phyloP scores from a whole-genome alignment of 352 stramenopile genomes.

The Phytophthora rubi region DNA sequence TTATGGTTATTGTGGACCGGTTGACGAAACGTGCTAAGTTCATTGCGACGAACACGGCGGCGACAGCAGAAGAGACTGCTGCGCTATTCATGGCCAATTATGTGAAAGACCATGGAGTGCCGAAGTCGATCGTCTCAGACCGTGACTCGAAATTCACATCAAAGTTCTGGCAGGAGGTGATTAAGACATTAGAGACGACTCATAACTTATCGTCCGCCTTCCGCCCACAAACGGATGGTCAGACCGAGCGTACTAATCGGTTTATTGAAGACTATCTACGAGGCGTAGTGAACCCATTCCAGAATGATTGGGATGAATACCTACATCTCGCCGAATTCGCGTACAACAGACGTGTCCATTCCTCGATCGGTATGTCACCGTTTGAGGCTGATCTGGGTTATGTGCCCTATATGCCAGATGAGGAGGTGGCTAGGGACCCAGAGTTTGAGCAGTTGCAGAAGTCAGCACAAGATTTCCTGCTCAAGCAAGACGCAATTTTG shows the following conservation, averaged over 20 bases:
- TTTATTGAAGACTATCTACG: constrained; percentile 26
- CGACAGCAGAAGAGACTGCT: constrained; percentile 2
- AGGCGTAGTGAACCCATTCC: constrained; percentile 8
- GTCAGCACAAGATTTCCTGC: constrained; percentile 1
- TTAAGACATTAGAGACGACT: no score
- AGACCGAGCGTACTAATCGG: constrained; percentile 7
- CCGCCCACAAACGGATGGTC: no score
- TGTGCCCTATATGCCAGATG: constrained; percentile 20
- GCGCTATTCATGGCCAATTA: constrained; percentile 8
- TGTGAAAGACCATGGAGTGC: constrained; percentile 15
- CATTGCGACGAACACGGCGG: constrained; percentile 9
- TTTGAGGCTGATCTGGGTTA: constrained; percentile 24
- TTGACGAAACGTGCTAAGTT: constrained; percentile 20
- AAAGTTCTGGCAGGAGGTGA: no score
- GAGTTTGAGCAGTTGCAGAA: constrained; percentile 11
- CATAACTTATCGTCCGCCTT: no score
- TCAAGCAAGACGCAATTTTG: neutral
- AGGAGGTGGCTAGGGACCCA: constrained; percentile 10
- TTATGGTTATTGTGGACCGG: constrained; percentile 24
- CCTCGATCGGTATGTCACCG: constrained; percentile 17
- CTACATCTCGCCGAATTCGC: constrained; percentile 26
- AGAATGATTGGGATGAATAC: constrained; percentile 28
- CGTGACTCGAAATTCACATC: no score
- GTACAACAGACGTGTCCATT: constrained; percentile 20
- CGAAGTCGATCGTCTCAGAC: neutral